Base-by-base conservation (phyloP, 306 rosid genomes). In the Lathyrus sativus region DNA sequence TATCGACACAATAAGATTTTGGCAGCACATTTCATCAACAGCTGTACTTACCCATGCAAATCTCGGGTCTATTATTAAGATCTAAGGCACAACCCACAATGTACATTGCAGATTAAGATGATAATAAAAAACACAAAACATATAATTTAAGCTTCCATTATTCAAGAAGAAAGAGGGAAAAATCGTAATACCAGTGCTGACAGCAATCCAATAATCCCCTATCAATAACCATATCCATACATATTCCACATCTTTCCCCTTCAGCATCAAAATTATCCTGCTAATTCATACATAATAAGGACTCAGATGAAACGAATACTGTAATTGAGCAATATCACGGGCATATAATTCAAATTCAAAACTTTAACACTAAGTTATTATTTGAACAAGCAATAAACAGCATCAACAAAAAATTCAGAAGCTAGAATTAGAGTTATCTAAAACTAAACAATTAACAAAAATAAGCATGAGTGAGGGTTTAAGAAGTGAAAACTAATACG, bases 201-300 rank as follows among this genome's bases (percentile, higher is more conserved):
- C 99, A 93, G 90, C 96, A 93, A 80, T 93, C 99, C 38, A 93
- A 78, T 81, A 93, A 87, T 73, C 96, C 99, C 81, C 99, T 81
- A 65, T 93, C 99, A 60, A 93, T 71, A 68, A 93, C 78, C 54
- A 81, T 29, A 76, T 90, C 97, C 99, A 93, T 90, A 80, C 99
- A 93, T 75, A 93, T 93, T 48, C 99, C 99, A 74, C 99, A 93
- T 53, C 85, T 81, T 81, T 87, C 92, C 45, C 84, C 89, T 70
- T 84, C 97, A 14, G 70, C 68, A 66, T 75, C 72, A 51, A 78
- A 45, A 86, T 58, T 73, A n/a, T 76, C 90, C 99, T 93, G 85
- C 64, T 15, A 65, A 75, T 67, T 60, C 59, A 61, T 67, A 65
- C 57, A 65, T 10, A 60, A 4, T 31, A 68, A 38, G 54, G 19